These are phyloP conservation scores for Ogataea kodamae DNA, from an alignment of 805 yeast genomes.

Conservation along the genomic window DNA sequence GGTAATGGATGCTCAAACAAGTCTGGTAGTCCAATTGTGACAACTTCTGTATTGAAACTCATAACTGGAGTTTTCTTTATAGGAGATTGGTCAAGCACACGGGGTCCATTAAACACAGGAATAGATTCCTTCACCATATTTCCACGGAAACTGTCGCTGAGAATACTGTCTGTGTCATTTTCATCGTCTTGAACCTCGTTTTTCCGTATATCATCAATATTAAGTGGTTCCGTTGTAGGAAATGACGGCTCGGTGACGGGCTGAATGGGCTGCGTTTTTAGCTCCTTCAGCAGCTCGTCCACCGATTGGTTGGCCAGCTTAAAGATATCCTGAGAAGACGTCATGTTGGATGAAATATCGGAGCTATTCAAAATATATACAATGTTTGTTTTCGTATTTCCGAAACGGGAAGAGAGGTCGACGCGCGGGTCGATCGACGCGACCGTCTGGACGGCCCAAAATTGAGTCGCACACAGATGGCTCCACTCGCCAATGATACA, in stretches of 20 bases:
- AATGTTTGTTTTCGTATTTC: slow-evolving; percentile 7
- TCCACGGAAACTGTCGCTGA: slow-evolving; percentile 11
- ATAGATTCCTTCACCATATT: slow-evolving; percentile 15
- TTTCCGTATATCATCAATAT: slow-evolving; percentile 12
- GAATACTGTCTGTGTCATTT: slow-evolving; percentile 6
- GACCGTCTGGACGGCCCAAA: too few relatives aligned
- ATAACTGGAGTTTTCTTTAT: slow-evolving; percentile 35
- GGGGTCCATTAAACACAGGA: slow-evolving; percentile 31
- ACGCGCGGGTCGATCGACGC: too few relatives aligned
- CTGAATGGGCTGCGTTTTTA: slow-evolving; percentile 18
- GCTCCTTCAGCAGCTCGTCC: slow-evolving; percentile 37
- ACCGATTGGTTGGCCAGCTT: slow-evolving; percentile 35
- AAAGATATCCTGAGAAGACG: slow-evolving; percentile 23
- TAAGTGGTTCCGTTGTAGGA: slow-evolving; percentile 24
- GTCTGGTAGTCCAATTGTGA: slow-evolving; percentile 17
- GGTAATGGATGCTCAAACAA: slow-evolving; percentile 35
- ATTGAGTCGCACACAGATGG: too few relatives aligned
- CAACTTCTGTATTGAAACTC: slow-evolving; percentile 33
- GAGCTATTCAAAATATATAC: slow-evolving; percentile 9
- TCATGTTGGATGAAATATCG: slow-evolving; percentile 6
- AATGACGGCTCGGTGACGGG: slow-evolving; percentile 8
- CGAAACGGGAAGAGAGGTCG: slow-evolving; percentile 4
- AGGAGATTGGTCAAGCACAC: slow-evolving; percentile 21
- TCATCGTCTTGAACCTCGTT: slow-evolving; percentile 4
- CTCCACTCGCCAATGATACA: slow-evolving; percentile 8